These are phyloP conservation scores for Trichosanthes truncata DNA, from an alignment of 306 rosid genomes.

Conservation along the genomic window DNA sequence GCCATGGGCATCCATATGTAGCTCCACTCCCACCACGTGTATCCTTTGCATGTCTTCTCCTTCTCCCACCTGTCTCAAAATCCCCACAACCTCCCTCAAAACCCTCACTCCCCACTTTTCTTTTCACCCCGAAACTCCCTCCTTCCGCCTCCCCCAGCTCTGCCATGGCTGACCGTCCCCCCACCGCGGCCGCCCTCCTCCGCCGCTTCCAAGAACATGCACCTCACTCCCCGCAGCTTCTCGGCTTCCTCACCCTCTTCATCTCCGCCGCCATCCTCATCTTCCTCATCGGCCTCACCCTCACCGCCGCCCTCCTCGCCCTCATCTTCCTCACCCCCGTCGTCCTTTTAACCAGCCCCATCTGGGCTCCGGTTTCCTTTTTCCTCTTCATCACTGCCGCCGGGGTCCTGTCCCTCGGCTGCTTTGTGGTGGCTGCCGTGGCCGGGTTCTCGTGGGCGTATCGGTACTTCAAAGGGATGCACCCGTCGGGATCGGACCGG, in stretches of 20 bases:
- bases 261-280: conserved; percentile 44
- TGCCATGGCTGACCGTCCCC: conserved; percentile 50
- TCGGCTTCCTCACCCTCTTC: conserved; percentile 39
- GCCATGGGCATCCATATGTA: background rate
- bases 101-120: background rate
- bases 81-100: background rate
- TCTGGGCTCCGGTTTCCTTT: conserved; percentile 55
- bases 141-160: background rate
- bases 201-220: conserved; percentile 27
- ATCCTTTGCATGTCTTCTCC: conserved; percentile 31
- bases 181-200: conserved; percentile 28
- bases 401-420: conserved; percentile 35
- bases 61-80: conserved; percentile 19
- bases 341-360: conserved; percentile 47
- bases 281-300: conserved; percentile 44
- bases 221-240: conserved; percentile 48
- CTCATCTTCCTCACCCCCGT: conserved; percentile 42
- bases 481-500: conserved; percentile 75
- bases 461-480: conserved; percentile 53
- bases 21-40: conserved; percentile 34
- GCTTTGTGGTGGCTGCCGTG: conserved; percentile 21
- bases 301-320: conserved; percentile 23
- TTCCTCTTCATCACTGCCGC: conserved; percentile 23
- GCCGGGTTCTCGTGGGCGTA: conserved; percentile 51
- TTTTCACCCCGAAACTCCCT: conserved; percentile 10